phyloP scores from a whole-genome alignment of 192 early-diverging fungal genomes.

The Rhizoclosmatium globosum region DNA sequence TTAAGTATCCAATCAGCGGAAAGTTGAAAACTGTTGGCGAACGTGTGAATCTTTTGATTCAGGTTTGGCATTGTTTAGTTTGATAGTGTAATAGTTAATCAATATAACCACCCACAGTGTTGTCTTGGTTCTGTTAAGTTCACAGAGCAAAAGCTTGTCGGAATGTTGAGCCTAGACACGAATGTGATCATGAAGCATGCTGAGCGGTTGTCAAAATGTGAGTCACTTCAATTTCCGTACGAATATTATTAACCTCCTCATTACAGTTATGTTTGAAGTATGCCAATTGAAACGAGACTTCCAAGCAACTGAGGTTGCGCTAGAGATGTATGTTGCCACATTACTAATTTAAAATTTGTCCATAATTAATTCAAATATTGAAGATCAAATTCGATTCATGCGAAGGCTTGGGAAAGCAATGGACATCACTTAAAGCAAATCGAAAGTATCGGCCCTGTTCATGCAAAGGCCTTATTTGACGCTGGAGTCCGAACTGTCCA shows the following conservation, averaged over 20 bases:
- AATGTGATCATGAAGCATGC: conserved; percentile 41
- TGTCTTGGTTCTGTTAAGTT: conserved; percentile 43
- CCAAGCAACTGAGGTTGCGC: conserved; percentile 32
- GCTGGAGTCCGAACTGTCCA: conserved; percentile 55
- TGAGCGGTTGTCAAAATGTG: conserved; percentile 47
- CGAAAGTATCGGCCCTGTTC: conserved; percentile 62
- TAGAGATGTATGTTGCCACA: conserved; percentile 46
- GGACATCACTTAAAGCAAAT: conserved; percentile 63
- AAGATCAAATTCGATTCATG: conserved; percentile 51
- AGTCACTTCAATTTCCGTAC: neutral
- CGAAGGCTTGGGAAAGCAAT: conserved; percentile 55
- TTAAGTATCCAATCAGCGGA: conserved; percentile 50
- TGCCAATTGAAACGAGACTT: conserved; percentile 39
- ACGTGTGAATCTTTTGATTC: conserved; percentile 63
- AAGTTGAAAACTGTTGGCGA: conserved; percentile 45
- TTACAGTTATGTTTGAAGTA: conserved; percentile 47
- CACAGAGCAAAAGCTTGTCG: conserved; percentile 30
- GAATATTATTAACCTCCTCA: conserved; percentile 5
- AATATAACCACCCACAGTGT: conserved; percentile 36
- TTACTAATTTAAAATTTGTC: neutral
- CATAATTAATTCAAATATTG: conserved; percentile 1
- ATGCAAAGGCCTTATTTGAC: conserved; percentile 54
- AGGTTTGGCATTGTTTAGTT: conserved; percentile 41
- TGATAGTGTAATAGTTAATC: neutral
- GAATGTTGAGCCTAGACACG: conserved; percentile 33